phyloP scores from a whole-genome alignment of 495 filamentous ascomycete genomes.

The Xanthoparmelia taractica region DNA sequence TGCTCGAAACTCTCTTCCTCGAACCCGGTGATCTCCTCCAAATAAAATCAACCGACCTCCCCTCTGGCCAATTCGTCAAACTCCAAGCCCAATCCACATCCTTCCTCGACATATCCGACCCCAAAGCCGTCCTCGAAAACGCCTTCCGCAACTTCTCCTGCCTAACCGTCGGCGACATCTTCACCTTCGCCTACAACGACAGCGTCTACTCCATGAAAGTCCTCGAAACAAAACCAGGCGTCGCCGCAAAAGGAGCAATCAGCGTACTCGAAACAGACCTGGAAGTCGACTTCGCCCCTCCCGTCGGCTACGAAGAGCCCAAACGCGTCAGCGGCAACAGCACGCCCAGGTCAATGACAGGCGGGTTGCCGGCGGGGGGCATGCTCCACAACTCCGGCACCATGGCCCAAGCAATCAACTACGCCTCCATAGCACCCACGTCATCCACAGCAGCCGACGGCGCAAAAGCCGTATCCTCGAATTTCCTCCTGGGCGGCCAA shows the following conservation, averaged over 20 bases:
- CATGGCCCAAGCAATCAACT: slow-evolving; percentile 97
- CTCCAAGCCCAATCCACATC: slow-evolving; percentile 84
- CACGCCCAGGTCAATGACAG: slow-evolving; percentile 54
- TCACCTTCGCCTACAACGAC: slow-evolving; percentile 94
- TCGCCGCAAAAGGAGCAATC: slow-evolving; percentile 66
- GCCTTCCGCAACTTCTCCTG: slow-evolving; percentile 92
- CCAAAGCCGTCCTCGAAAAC: slow-evolving; percentile 95
- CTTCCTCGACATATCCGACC: slow-evolving; percentile 94
- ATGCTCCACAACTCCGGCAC: slow-evolving; percentile 73
- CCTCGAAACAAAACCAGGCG: slow-evolving; percentile 75
- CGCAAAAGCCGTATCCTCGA: slow-evolving; percentile 59
- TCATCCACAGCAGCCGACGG: slow-evolving; percentile 54
- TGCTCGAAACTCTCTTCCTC: slow-evolving; percentile 85
- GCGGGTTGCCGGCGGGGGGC: slow-evolving; percentile 57
- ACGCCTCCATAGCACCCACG: slow-evolving; percentile 82
- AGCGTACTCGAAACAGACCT: slow-evolving; percentile 92
- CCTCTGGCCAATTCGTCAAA: slow-evolving; percentile 84
- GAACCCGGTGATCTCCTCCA: slow-evolving; percentile 92
- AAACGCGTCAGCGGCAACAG: slow-evolving; percentile 51
- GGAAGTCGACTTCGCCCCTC: slow-evolving; percentile 88
- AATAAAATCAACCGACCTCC: slow-evolving; percentile 86
- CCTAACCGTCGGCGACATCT: slow-evolving; percentile 82
- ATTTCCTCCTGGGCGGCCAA: slow-evolving; percentile 70
- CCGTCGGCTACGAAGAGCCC: slow-evolving; percentile 88
- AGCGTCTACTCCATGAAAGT: slow-evolving; percentile 86